Conservation (phyloP, 2,329 filamentous ascomycete species). For the Zasmidium citrigriseum region DNA sequence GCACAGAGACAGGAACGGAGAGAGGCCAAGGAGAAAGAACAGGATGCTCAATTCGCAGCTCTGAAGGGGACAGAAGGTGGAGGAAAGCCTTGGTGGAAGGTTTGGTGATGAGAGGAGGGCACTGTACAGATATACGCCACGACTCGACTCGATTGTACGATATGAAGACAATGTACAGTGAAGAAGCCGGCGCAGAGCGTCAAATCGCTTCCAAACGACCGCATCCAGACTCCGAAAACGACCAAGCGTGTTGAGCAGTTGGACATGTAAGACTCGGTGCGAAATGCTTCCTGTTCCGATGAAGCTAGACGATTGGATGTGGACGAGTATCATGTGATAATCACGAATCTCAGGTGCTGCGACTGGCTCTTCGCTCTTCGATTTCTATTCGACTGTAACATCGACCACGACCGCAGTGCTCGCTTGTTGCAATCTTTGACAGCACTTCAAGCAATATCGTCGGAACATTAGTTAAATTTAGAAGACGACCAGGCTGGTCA, state of each 20-base stretch:
- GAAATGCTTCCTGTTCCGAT: neutral
- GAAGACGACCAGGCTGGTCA: neutral
- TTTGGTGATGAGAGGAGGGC: slow-evolving; percentile 31
- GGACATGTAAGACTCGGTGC: neutral
- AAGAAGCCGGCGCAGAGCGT: neutral
- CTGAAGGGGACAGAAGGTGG: slow-evolving; percentile 25
- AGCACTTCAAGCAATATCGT: too few species aligned
- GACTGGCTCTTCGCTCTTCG: neutral
- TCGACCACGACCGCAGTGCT: too few species aligned
- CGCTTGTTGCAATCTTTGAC: too few species aligned
- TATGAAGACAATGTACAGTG: neutral
- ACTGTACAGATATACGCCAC: neutral
- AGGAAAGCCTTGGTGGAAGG: slow-evolving; percentile 37
- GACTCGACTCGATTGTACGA: neutral
- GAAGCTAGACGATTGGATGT: neutral
- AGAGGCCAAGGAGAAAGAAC: slow-evolving; percentile 45
- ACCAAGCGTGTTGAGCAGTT: too few species aligned
- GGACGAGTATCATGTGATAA: neutral
- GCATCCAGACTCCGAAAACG: too few species aligned
- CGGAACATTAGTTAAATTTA: too few species aligned
- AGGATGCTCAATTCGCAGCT: slow-evolving; percentile 38
- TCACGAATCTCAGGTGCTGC: neutral
- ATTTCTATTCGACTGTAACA: neutral
- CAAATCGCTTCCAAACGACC: neutral
- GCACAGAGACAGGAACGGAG: slow-evolving; percentile 41